Percentiles rank a stretch among this genome's conserved stretches.
Conservation (phyloP, 2,329 filamentous ascomycete genomes). For the Ascocoryne sarcoides region DNA sequence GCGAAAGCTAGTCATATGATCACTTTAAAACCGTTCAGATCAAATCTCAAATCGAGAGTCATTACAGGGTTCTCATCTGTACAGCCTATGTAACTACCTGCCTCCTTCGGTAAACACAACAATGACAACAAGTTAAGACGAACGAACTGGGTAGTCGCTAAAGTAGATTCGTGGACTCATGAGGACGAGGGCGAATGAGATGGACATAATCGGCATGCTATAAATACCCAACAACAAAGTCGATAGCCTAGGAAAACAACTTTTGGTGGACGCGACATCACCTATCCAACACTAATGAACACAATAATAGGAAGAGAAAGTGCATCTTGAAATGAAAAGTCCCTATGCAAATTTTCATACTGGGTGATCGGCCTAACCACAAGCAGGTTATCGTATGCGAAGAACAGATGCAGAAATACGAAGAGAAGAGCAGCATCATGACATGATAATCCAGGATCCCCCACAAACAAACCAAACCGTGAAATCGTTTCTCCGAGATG, state of each 20-base stretch:
- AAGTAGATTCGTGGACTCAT: constrained; percentile 32
- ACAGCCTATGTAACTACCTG: constrained; percentile 13
- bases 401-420: constrained; percentile 19
- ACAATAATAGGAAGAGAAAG: constrained; percentile 23
- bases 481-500: neutral
- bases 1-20: too few relatives aligned
- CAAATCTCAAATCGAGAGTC: too few relatives aligned
- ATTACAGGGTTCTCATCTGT: neutral
- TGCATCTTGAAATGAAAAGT: constrained; percentile 24
- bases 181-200: constrained; percentile 24
- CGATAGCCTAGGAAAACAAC: constrained; percentile 28
- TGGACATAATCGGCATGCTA: constrained; percentile 22
- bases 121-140: constrained; percentile 4
- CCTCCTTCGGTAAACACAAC: constrained; percentile 10
- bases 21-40: too few relatives aligned
- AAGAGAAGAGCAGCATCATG: constrained; percentile 16
- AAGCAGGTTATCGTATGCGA: constrained; percentile 12
- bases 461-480: constrained; percentile 14
- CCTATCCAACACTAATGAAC: constrained; percentile 25
- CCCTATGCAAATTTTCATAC: constrained; percentile 24
- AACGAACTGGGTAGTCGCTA: constrained; percentile 29
- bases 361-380: constrained; percentile 20
- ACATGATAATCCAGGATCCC: constrained; percentile 21
- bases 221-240: constrained; percentile 20
- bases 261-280: constrained; percentile 26